phyloP scores from a whole-genome alignment of 176 grass and related monocot species.

The Olyra latifolia region DNA sequence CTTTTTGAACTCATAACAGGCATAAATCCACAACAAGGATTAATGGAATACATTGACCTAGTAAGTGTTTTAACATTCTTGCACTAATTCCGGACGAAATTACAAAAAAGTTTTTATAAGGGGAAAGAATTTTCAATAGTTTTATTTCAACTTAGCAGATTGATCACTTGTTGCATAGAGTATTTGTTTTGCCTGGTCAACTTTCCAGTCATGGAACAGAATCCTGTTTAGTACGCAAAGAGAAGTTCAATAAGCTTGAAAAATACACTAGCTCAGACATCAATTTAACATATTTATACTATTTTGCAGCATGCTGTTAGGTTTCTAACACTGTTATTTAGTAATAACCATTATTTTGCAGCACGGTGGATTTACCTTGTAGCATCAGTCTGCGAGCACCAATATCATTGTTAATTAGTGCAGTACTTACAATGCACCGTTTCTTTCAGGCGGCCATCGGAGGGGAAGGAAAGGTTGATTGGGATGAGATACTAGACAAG shows the following conservation, averaged over 20 bases:
- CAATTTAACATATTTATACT: background rate
- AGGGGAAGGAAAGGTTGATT: conserved; percentile 70
- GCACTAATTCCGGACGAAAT: background rate
- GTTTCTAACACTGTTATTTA: background rate
- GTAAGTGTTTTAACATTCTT: conserved; percentile 51
- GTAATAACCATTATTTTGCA: background rate
- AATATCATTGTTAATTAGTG: background rate
- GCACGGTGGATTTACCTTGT: conserved; percentile 1
- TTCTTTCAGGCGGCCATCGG: conserved; percentile 77
- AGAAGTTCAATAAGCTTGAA: background rate
- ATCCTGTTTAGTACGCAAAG: background rate
- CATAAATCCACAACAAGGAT: conserved; percentile 96
- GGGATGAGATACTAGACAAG: conserved; percentile 89
- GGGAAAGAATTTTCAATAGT: background rate
- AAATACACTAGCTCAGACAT: background rate
- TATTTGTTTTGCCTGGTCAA: background rate
- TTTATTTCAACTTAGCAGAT: background rate
- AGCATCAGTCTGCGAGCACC: background rate
- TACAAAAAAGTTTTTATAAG: background rate
- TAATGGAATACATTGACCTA: conserved; percentile 93
- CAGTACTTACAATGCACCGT: background rate
- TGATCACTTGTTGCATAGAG: background rate
- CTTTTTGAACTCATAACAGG: conserved; percentile 93
- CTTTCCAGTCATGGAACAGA: background rate
- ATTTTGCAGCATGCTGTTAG: background rate